A percentile compares a stretch with the other conserved stretches of the same genome.
Conservation (phyloP, 139 green algal species). For the Coelastrella sp. region DNA sequence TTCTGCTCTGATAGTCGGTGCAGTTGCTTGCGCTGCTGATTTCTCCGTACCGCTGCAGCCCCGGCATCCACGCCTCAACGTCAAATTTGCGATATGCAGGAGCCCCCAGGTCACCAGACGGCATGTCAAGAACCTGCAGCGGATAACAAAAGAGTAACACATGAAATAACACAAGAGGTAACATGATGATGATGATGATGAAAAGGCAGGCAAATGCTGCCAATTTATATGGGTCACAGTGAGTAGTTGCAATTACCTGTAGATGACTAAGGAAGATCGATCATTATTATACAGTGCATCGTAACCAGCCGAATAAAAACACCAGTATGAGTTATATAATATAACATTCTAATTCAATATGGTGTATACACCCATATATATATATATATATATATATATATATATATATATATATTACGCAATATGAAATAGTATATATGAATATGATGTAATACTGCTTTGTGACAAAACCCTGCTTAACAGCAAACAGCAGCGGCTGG, state of each 20-base stretch:
- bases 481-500: too few relatives aligned
- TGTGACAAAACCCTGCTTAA: too few relatives aligned
- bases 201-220: background rate
- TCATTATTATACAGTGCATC: too few relatives aligned
- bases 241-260: background rate
- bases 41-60: constrained; percentile 94
- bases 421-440: too few relatives aligned
- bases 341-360: too few relatives aligned
- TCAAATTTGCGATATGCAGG: constrained; percentile 98
- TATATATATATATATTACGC: too few relatives aligned
- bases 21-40: constrained; percentile 98
- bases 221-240: background rate
- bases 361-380: too few relatives aligned
- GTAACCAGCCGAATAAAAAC: too few relatives aligned
- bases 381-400: too few relatives aligned
- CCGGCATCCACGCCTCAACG: constrained; percentile 99
- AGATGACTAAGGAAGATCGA: too few relatives aligned
- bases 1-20: constrained; percentile 97
- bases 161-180: background rate
- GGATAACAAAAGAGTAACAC: background rate
- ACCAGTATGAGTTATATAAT: too few relatives aligned
- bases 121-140: constrained; percentile 96
- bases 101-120: constrained; percentile 92
- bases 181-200: background rate
- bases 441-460: too few relatives aligned